Base-by-base conservation (phyloP, 495 filamentous ascomycete genomes). In the Staphylotrichum tortipilum region DNA sequence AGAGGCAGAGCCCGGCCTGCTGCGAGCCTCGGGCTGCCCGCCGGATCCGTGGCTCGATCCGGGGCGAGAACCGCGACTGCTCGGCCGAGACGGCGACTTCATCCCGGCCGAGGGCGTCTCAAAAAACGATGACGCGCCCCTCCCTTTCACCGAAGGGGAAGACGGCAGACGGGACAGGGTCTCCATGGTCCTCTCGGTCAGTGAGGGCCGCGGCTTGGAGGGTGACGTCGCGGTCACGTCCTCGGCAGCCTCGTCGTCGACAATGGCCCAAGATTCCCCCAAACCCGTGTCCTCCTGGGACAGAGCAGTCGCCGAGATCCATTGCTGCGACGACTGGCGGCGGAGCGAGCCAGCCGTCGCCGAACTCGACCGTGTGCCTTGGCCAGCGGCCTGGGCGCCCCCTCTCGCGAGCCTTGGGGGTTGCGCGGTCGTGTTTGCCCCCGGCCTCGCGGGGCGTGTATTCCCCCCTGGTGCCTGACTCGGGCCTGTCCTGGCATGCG, bases 161-260 rank as follows among this genome's bases (percentile, higher is more conserved):
- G 70, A 73, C 7, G 73, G 72, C 15, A 76, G 22, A 21, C 71
- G 68, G 10, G 70, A 57, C 14, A 76, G 54, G 0, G 73, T 75
- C 54, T 76, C 70, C 9, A 76, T 68, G 8, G 73, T 76, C 47
- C 73, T 64, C 42, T 76, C 73, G 7, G 67, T 51, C 8, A 75
- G 66, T 0, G 72, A 72, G 3, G 61, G 68, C 11, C 54, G 60
- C 17, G 58, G 63, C 33, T 60, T 69, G 24, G 47, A 63, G 42
- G 53, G 57, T 21, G 24, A 58, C 31, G 26, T 29, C 30, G 38
- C 52, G n/a, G 23, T 44, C 26, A 31, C 53, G 18, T 49, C 57
- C 4, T 48, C 49, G 9, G 4, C 31, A 6, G 35, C 17, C 8
- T 53, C 39, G 17, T 48, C 43, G 9, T 30, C 37, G 10, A 18